Conservation (phyloP, 2,329 filamentous ascomycete genomes). For the Onygenales sp. region DNA sequence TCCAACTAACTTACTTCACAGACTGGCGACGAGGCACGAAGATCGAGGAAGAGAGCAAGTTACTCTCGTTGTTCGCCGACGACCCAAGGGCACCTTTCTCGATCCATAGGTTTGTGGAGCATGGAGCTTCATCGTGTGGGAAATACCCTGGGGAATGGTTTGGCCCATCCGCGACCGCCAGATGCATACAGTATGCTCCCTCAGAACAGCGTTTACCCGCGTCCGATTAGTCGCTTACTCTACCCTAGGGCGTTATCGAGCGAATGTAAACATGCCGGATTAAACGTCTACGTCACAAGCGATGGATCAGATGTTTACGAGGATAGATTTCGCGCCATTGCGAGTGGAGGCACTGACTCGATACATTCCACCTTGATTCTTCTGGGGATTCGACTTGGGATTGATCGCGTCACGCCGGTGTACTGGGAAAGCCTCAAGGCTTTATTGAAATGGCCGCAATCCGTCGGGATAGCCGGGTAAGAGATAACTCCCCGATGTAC, state of each 20-base stretch:
- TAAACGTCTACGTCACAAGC: slow-evolving; percentile 81
- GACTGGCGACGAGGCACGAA: slow-evolving; percentile 61
- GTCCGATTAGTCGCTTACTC: background rate
- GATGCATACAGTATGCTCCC: slow-evolving; percentile 75
- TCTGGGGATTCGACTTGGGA: slow-evolving; percentile 78
- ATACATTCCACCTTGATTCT: slow-evolving; percentile 73
- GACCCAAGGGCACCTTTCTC: slow-evolving; percentile 80
- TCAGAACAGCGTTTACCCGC: background rate
- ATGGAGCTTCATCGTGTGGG: slow-evolving; percentile 77
- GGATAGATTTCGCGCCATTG: slow-evolving; percentile 72
- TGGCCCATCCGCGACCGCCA: slow-evolving; percentile 89
- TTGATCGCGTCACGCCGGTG: slow-evolving; percentile 86
- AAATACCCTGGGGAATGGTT: slow-evolving; percentile 99
- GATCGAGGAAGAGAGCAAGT: slow-evolving; percentile 52
- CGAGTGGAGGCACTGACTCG: slow-evolving; percentile 40
- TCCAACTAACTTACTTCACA: slow-evolving; percentile 21
- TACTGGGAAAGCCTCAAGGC: slow-evolving; percentile 92
- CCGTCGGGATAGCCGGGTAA: slow-evolving; percentile 92
- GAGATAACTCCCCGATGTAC: slow-evolving; percentile 6
- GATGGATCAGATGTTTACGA: slow-evolving; percentile 90
- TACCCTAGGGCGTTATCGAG: slow-evolving; percentile 60
- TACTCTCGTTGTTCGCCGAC: slow-evolving; percentile 80
- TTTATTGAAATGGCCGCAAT: slow-evolving; percentile 77
- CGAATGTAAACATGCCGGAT: slow-evolving; percentile 48
- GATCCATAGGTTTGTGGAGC: slow-evolving; percentile 85